A percentile compares a stretch with the other conserved stretches of the same genome.
Conservation (phyloP, 805 yeast genomes). For the Saturnispora zaruensis region DNA sequence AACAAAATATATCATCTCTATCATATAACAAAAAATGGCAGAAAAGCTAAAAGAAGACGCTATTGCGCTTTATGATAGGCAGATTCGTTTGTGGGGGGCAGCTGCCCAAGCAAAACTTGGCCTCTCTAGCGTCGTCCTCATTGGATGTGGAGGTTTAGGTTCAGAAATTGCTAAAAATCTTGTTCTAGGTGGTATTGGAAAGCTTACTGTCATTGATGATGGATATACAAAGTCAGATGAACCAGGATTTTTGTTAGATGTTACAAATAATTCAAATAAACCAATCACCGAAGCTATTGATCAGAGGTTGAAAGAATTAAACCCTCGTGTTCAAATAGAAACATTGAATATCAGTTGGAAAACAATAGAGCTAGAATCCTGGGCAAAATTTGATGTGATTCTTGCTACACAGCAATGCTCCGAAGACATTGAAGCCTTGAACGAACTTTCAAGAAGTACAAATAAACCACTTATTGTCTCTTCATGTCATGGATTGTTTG, state of each 20-base stretch:
- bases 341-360: slow-evolving; percentile 11
- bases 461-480: slow-evolving; percentile 61
- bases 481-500: slow-evolving; percentile 72
- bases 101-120: slow-evolving; percentile 79
- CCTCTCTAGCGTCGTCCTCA: slow-evolving; percentile 57
- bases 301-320: slow-evolving; percentile 58
- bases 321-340: slow-evolving; percentile 61
- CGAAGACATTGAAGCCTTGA: slow-evolving; percentile 38
- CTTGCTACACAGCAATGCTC: slow-evolving; percentile 61
- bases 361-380: slow-evolving; percentile 29
- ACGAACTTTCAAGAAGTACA: slow-evolving; percentile 45
- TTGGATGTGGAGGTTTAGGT: slow-evolving; percentile 71
- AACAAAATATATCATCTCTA: not conserved
- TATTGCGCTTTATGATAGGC: slow-evolving; percentile 87
- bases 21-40: not conserved
- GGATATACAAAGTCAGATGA: slow-evolving; percentile 36
- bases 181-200: slow-evolving; percentile 81
- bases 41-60: slow-evolving; percentile 43
- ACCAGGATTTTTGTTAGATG: slow-evolving; percentile 66
- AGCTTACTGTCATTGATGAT: slow-evolving; percentile 60
- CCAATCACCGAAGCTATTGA: slow-evolving; percentile 46
- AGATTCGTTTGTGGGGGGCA: slow-evolving; percentile 92
- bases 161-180: slow-evolving; percentile 78
- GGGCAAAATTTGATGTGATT: slow-evolving; percentile 54
- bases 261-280: slow-evolving; percentile 46